These are phyloP conservation scores for Nicotiana knightiana DNA, from an alignment of 257 asterid genomes.

Conservation along the genomic window DNA sequence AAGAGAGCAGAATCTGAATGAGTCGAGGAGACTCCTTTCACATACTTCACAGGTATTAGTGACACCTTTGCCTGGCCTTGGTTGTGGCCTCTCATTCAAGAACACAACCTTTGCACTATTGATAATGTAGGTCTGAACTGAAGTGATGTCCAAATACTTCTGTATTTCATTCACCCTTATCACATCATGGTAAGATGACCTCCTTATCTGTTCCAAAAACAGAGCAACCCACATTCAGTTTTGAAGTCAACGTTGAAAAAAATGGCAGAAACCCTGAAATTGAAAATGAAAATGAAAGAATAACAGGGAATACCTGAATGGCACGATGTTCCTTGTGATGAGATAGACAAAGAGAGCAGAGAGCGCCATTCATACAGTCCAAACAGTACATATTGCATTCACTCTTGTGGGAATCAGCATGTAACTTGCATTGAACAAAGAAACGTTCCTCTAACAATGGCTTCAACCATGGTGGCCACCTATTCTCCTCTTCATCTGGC, in stretches of 20 bases:
- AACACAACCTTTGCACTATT: slow-evolving; percentile 82
- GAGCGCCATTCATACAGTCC: slow-evolving; percentile 53
- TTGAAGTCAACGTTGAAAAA: slow-evolving; percentile 34
- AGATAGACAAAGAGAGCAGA: slow-evolving; percentile 48
- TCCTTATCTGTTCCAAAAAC: slow-evolving; percentile 52
- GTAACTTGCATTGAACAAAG: slow-evolving; percentile 52
- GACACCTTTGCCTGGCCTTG: slow-evolving; percentile 84
- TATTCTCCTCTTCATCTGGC: slow-evolving; percentile 59
- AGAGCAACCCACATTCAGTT: background rate
- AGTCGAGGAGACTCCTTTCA: slow-evolving; percentile 73
- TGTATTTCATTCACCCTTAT: slow-evolving; percentile 76
- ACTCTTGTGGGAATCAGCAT: slow-evolving; percentile 49
- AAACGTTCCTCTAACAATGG: slow-evolving; percentile 40
- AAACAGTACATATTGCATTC: slow-evolving; percentile 65
- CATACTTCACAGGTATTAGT: slow-evolving; percentile 80
- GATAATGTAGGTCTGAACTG: slow-evolving; percentile 73
- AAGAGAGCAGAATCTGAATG: slow-evolving; percentile 83
- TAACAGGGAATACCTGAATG: slow-evolving; percentile 36
- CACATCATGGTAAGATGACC: slow-evolving; percentile 91
- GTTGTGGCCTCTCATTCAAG: slow-evolving; percentile 83
- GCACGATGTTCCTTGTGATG: slow-evolving; percentile 51
- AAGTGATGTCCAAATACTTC: slow-evolving; percentile 61
- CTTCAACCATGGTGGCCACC: slow-evolving; percentile 67
- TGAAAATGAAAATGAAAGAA: background rate
- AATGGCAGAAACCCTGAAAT: background rate